Percentiles rank a stretch among this genome's conserved stretches.
Conservation (phyloP, 306 rosid genomes). For the Pueraria montana region DNA sequence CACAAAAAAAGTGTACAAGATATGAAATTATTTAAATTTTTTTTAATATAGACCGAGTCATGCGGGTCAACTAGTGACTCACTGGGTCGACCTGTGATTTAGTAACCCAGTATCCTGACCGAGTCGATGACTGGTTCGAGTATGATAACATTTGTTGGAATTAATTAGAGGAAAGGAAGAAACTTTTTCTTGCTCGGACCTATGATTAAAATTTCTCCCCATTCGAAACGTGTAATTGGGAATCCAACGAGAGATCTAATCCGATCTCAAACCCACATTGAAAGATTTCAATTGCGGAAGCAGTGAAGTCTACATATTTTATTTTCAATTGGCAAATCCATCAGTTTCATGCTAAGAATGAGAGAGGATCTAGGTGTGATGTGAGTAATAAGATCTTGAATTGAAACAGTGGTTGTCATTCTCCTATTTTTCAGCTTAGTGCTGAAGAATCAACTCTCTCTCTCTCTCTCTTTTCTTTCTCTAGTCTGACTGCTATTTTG, state of each 20-base stretch:
- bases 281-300: not conserved
- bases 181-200: no score
- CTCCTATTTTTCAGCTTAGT: not conserved
- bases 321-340: not conserved
- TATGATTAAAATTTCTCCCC: not conserved
- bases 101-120: no score
- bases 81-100: no score
- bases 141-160: no score
- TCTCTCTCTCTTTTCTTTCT: no score
- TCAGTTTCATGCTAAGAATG: not conserved
- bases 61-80: no score
- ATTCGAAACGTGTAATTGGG: not conserved
- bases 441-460: not conserved
- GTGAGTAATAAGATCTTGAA: constrained; percentile 11
- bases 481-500: not conserved
- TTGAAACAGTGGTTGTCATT: constrained; percentile 5
- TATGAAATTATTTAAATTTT: no score
- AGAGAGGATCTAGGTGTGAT: constrained; percentile 8
- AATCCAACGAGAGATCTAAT: not conserved
- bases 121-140: no score
- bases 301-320: not conserved
- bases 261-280: not conserved
- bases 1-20: no score
- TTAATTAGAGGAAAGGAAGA: not conserved
- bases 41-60: no score